Base-by-base conservation (phyloP, 805 yeast genomes). In the Dipodascopsis uninucleata region DNA sequence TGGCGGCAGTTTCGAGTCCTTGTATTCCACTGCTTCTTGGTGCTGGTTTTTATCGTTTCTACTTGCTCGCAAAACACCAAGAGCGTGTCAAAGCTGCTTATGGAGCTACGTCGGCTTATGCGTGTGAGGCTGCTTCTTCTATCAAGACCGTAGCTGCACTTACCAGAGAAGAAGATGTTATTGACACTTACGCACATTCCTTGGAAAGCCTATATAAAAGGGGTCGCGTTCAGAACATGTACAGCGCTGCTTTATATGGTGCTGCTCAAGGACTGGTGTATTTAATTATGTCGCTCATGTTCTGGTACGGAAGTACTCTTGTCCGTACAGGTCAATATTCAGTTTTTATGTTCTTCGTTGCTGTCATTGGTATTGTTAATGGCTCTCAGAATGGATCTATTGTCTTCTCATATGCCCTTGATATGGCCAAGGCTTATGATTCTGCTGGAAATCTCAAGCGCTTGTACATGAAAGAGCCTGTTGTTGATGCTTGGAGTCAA, bases 331-430 rank as follows among this genome's bases (percentile, higher is more conserved):
- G 52, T 17, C 57, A 56, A 32, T 58, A 59, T 12, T 49, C 56
- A 5, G 46, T 65, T 5, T 53, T 59, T 41, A 60, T 60, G 33
- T 69, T 66, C 57, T 69, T 60, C 36, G 66, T 64, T 20, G 68
- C 68, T 17, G 67, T 67, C 47, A 58, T 61, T 42, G 59, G 64
- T 22, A 58, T 68, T 29, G 61, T 64, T 10, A 58, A 67, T 17
- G 72, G 72, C 34, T 65, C 71, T 2, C 71, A 68, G 47, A 57
- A 67, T 4, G 72, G 72, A 10, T 72, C 71, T n/a, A 40, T 56
- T 18, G 41, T 66, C 5, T 68, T 68, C 52, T 63, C 69, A 10
- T 67, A 62, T 41, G 66, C 72, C 2, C 72, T 72, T 2, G 70
- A 68, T 33, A 62, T 68, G 64, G 67, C 71, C 28, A 68, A 69